Evolutionary conservation across 495 filamentous ascomycete species (phyloP).

Genomic region (Aspergillus campestris): DNA sequence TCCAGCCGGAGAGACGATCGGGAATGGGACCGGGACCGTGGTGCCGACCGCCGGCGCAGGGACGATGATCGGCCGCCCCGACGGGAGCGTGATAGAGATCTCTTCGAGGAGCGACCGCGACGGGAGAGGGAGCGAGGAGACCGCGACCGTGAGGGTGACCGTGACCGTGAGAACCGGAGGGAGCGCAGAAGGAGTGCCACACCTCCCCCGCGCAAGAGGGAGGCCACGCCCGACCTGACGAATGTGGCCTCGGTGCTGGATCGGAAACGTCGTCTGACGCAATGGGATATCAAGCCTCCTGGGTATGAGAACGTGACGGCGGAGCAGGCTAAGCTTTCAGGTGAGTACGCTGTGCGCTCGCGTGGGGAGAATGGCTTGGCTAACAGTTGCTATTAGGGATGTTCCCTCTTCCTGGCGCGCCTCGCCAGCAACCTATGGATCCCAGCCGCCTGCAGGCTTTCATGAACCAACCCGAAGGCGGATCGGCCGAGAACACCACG

Average conservation of each 20-base stretch:
- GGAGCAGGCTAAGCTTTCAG: constrained; percentile 97
- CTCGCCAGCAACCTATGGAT: constrained; percentile 93
- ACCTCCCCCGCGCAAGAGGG: constrained; percentile 79
- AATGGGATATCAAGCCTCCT: constrained; percentile 98
- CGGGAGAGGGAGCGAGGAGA: constrained; percentile 51
- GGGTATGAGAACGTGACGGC: constrained; percentile 98
- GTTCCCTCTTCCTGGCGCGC: constrained; percentile 96
- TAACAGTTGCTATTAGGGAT: constrained; percentile 47
- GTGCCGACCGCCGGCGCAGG: constrained; percentile 47
- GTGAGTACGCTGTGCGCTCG: constrained; percentile 26
- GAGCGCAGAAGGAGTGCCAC: constrained; percentile 70
- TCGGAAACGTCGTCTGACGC: constrained; percentile 83
- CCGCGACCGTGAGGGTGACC: constrained; percentile 21
- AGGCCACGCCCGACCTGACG: constrained; percentile 92
- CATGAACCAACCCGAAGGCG: constrained; percentile 79
- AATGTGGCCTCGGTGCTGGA: constrained; percentile 68
- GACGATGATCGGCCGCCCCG: constrained; percentile 54
- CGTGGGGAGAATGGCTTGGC: neutral
- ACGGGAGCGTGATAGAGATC: constrained; percentile 47
- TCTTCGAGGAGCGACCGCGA: constrained; percentile 56
- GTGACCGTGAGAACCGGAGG: constrained; percentile 29
- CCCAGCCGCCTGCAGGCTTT: constrained; percentile 90
- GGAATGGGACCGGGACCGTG: constrained; percentile 67
- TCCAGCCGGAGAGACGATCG: constrained; percentile 54
- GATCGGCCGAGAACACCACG: constrained; percentile 61